Conservation (phyloP, 2,329 filamentous ascomycete species). For the Ambrosiella cleistominuta region DNA sequence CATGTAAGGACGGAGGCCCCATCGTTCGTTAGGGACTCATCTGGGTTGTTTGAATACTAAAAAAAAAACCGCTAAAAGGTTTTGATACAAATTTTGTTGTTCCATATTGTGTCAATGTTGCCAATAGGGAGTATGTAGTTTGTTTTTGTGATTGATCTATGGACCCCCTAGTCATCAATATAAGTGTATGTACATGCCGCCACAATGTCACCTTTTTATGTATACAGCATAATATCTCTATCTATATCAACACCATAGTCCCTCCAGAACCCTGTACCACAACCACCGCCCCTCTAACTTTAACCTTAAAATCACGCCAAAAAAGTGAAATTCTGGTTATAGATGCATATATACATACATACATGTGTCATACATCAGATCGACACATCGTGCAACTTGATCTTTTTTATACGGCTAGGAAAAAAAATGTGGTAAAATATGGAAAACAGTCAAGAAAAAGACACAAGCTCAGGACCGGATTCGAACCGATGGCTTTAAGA, state of each 20-base stretch:
- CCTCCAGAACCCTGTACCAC: neutral
- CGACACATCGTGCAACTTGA: no score
- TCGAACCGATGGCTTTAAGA: conserved; percentile 13
- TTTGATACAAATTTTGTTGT: neutral
- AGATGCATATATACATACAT: no score
- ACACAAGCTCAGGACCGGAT: conserved; percentile 12
- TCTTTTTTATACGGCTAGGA: neutral
- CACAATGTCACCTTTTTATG: neutral
- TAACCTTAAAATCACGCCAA: no score
- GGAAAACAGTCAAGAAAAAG: conserved; percentile 1
- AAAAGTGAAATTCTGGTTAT: no score
- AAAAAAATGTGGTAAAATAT: neutral
- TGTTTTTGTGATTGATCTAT: neutral
- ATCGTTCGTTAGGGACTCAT: neutral
- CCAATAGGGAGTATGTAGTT: neutral
- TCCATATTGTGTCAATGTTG: neutral
- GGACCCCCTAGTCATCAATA: no score
- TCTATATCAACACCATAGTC: neutral
- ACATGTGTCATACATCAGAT: no score
- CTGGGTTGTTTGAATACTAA: neutral
- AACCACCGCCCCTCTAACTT: neutral
- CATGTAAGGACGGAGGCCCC: neutral
- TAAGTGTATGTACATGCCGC: neutral
- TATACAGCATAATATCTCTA: neutral
- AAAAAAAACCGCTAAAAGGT: neutral